Conservation (phyloP, 768 basidiomycete genomes). For the Gymnopilus junonius region DNA sequence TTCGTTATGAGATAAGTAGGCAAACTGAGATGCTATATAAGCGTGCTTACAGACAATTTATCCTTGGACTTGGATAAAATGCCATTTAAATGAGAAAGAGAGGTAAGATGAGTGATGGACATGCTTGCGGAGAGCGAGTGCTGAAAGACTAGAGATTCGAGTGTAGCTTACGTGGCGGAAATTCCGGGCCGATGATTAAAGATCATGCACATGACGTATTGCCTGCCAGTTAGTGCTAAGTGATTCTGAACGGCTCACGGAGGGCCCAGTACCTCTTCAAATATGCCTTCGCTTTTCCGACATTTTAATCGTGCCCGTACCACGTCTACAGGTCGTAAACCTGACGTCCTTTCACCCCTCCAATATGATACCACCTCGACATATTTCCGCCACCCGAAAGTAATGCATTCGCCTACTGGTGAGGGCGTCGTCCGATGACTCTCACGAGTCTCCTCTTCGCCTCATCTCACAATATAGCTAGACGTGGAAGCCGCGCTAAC, state of each 20-base stretch:
- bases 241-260: too few relatives aligned
- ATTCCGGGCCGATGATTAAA: neutral
- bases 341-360: neutral
- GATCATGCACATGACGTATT: neutral
- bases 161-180: constrained; percentile 6
- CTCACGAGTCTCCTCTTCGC: neutral
- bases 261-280: neutral
- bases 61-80: constrained; percentile 61
- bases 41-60: constrained; percentile 63
- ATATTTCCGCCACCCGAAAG: neutral
- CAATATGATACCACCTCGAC: neutral
- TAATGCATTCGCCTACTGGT: neutral
- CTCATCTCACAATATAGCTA: neutral
- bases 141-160: too few relatives aligned
- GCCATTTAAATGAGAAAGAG: constrained; percentile 63
- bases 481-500: neutral
- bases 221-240: neutral
- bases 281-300: constrained; percentile 2
- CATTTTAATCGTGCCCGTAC: neutral
- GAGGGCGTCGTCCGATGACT: neutral
- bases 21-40: neutral
- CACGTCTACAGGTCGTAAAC: neutral
- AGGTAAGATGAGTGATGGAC: constrained; percentile 64
- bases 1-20: constrained; percentile 1
- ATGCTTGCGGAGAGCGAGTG: constrained; percentile 11